phyloP scores from a whole-genome alignment of 1,139 yeast species.

The Ogataea hybrid region DNA sequence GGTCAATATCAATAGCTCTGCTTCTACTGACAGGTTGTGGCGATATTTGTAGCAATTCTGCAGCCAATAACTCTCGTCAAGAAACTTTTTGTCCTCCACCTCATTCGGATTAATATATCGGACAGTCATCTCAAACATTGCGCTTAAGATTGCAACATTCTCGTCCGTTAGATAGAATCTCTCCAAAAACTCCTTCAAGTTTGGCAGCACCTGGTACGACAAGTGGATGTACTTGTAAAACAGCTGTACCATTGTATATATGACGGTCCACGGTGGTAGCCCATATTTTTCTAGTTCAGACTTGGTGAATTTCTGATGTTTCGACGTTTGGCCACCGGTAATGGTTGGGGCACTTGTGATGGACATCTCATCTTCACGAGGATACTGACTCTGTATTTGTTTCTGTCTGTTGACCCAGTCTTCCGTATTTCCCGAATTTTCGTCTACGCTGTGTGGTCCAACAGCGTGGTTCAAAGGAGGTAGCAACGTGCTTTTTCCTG shows the following conservation, averaged over 20 bases:
- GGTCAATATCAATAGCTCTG: constrained; percentile 26
- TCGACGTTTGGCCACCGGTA: too few relatives aligned
- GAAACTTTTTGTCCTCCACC: constrained; percentile 29
- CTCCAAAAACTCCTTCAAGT: constrained; percentile 37
- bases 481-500: neutral
- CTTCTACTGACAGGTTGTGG: constrained; percentile 33
- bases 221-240: constrained; percentile 50
- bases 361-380: neutral
- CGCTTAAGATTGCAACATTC: constrained; percentile 38
- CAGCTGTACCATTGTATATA: constrained; percentile 41
- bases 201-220: constrained; percentile 44
- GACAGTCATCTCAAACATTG: constrained; percentile 39
- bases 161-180: constrained; percentile 38
- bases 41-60: constrained; percentile 37
- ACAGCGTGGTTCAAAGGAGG: constrained; percentile 7
- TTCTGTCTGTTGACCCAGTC: constrained; percentile 25
- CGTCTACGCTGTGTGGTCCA: neutral
- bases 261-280: constrained; percentile 43
- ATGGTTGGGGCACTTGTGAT: too few relatives aligned
- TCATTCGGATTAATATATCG: constrained; percentile 36
- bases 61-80: constrained; percentile 42
- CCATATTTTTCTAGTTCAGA: constrained; percentile 35
- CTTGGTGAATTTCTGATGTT: constrained; percentile 21
- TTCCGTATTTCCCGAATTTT: constrained; percentile 19
- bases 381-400: constrained; percentile 5